These are phyloP conservation scores for Metschnikowia dekortorum DNA, from an alignment of 805 yeast genomes.

Conservation along the genomic window DNA sequence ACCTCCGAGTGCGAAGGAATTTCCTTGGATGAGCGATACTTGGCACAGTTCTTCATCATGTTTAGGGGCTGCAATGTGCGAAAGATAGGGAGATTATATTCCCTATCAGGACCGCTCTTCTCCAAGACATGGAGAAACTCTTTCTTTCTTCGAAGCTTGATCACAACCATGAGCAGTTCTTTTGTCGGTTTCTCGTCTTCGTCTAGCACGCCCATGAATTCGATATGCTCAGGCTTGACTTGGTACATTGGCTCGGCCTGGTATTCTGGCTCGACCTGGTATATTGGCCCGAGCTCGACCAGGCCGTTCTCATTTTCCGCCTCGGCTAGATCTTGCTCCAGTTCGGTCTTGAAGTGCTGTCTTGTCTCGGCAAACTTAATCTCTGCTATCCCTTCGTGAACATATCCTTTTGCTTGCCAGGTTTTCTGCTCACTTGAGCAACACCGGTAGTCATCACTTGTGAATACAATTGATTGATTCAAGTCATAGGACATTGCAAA, in stretches of 20 bases:
- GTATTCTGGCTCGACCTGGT: too few species aligned
- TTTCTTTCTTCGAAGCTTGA: conserved; percentile 2
- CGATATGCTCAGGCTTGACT: too few species aligned
- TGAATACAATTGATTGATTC: background rate
- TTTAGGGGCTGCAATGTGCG: conserved; percentile 1
- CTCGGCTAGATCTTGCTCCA: too few species aligned
- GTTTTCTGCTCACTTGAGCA: background rate
- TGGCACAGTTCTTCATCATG: conserved; percentile 1
- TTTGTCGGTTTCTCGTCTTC: background rate
- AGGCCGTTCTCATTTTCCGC: too few species aligned
- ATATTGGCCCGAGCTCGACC: too few species aligned
- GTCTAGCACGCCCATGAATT: too few species aligned
- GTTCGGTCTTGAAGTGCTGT: background rate
- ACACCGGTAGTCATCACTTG: background rate
- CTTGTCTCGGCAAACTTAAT: background rate
- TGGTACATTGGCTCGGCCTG: too few species aligned
- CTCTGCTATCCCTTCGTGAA: background rate
- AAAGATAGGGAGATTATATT: conserved; percentile 13
- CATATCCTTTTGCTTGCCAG: background rate
- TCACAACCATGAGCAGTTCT: conserved; percentile 2
- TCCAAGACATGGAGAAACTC: conserved; percentile 5
- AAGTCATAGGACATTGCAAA: background rate
- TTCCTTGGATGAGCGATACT: conserved; percentile 1
- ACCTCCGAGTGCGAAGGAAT: background rate
- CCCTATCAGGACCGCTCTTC: conserved; percentile 10